A percentile compares a stretch with the other conserved stretches of the same genome.
Evolutionary conservation across 352 stramenopile species (phyloP).

Genomic region (Globisporangium apiculatum): DNA sequence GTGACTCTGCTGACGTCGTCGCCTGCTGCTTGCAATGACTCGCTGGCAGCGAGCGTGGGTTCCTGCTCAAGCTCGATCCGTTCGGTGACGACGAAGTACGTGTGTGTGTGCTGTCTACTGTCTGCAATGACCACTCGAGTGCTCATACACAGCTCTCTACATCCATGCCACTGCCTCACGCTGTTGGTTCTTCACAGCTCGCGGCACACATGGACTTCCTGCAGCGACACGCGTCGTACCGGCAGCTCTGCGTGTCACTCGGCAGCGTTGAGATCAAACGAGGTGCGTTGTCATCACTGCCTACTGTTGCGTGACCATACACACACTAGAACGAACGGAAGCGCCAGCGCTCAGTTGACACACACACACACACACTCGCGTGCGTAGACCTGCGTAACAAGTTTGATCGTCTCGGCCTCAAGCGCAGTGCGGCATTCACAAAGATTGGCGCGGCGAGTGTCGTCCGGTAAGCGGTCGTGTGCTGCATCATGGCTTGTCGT

Average conservation of each 20-base stretch:
- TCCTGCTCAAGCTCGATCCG: slow-evolving; percentile 42
- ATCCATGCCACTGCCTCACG: too few species aligned
- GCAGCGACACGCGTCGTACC: slow-evolving; percentile 19
- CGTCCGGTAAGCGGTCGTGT: slow-evolving; percentile 20
- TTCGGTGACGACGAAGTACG: slow-evolving; percentile 40
- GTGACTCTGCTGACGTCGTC: too few species aligned
- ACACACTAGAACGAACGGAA: not conserved
- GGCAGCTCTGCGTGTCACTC: slow-evolving; percentile 41
- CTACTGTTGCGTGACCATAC: not conserved
- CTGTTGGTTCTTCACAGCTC: slow-evolving; percentile 18
- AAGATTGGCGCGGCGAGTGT: slow-evolving; percentile 23
- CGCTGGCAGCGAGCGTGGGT: slow-evolving; percentile 15
- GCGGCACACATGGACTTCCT: slow-evolving; percentile 45
- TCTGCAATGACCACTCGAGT: not conserved
- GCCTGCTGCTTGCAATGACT: not conserved
- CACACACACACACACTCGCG: not conserved
- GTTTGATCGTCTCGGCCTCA: slow-evolving; percentile 49
- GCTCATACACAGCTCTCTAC: not conserved
- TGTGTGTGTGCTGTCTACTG: too few species aligned
- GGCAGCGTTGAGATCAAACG: slow-evolving; percentile 36
- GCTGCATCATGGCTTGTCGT: not conserved
- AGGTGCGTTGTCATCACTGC: slow-evolving; percentile 18
- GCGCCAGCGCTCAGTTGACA: too few species aligned
- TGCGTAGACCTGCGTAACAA: slow-evolving; percentile 45
- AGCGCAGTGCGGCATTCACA: slow-evolving; percentile 32